Evolutionary conservation across 169 alveolate genomes (phyloP).

Genomic region (Plasmodium cynomolgi): DNA sequence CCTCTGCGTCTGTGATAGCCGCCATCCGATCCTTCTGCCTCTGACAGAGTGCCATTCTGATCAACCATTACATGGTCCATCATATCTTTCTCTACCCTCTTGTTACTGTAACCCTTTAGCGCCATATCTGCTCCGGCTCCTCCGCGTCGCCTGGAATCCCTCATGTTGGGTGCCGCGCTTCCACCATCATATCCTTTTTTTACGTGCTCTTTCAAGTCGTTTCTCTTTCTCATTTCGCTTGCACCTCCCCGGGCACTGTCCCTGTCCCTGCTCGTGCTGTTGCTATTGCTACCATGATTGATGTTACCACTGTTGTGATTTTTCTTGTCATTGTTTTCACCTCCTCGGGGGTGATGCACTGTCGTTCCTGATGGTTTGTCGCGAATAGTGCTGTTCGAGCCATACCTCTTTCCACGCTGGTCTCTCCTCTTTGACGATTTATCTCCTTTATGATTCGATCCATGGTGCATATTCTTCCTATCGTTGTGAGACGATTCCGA

Average conservation of each 20-base stretch:
- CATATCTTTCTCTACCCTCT: not conserved
- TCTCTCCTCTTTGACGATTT: constrained; percentile 1
- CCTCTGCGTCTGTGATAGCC: not conserved
- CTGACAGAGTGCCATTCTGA: not conserved
- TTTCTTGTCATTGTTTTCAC: not conserved
- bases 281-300: not conserved
- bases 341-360: not conserved
- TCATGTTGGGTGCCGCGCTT: not conserved
- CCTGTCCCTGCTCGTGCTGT: not conserved
- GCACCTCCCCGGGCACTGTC: not conserved
- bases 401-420: not conserved
- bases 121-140: not conserved
- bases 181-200: not conserved
- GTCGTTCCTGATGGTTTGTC: not conserved
- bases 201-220: constrained; percentile 8
- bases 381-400: not conserved
- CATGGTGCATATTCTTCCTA: not conserved
- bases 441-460: not conserved
- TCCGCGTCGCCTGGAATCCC: constrained; percentile 5
- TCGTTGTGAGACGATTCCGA: not conserved
- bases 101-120: not conserved
- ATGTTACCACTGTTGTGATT: not conserved
- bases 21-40: not conserved
- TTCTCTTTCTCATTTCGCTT: constrained; percentile 11
- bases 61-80: not conserved